A percentile compares a stretch with the other conserved stretches of the same genome.
phyloP scores from a whole-genome alignment of 371 early-diverging fungal species.

The Lichtheimia hyalospora region DNA sequence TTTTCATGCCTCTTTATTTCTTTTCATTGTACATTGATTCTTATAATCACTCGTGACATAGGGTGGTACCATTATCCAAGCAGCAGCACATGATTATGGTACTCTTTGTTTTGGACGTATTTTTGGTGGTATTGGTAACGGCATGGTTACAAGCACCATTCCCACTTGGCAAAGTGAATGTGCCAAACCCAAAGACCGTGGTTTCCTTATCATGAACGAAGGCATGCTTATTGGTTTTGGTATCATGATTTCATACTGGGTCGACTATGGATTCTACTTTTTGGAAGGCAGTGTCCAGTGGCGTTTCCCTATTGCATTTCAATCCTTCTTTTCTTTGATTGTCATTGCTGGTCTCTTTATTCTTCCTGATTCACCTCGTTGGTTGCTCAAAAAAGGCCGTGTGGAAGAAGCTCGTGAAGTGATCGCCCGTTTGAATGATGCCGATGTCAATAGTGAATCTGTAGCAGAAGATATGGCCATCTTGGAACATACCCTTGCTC shows the following conservation, averaged over 20 bases:
- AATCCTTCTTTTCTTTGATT: slow-evolving; percentile 45
- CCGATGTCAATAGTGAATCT: slow-evolving; percentile 28
- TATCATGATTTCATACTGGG: slow-evolving; percentile 39
- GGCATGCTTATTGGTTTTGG: slow-evolving; percentile 21
- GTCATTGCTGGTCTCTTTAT: slow-evolving; percentile 42
- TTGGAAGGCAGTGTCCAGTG: slow-evolving; percentile 38
- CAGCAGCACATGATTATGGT: slow-evolving; percentile 31
- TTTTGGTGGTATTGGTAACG: slow-evolving; percentile 56
- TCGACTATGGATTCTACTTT: slow-evolving; percentile 44
- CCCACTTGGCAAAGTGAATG: slow-evolving; percentile 22
- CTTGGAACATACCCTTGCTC: slow-evolving; percentile 37
- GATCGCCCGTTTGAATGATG: slow-evolving; percentile 36
- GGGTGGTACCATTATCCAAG: slow-evolving; percentile 39
- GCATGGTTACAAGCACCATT: slow-evolving; percentile 48
- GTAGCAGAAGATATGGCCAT: slow-evolving; percentile 42
- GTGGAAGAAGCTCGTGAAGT: slow-evolving; percentile 40
- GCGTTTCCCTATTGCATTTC: slow-evolving; percentile 55
- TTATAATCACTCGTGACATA: background rate
- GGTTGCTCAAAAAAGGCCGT: slow-evolving; percentile 47
- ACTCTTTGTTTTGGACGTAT: slow-evolving; percentile 51
- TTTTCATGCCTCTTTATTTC: background rate
- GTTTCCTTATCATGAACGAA: slow-evolving; percentile 19
- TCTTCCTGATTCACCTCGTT: slow-evolving; percentile 61
- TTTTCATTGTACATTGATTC: too few species aligned
- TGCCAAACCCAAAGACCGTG: slow-evolving; percentile 18